Evolutionary conservation across 257 asterid genomes (phyloP).

Genomic region (Jaltomata sinuosa): DNA sequence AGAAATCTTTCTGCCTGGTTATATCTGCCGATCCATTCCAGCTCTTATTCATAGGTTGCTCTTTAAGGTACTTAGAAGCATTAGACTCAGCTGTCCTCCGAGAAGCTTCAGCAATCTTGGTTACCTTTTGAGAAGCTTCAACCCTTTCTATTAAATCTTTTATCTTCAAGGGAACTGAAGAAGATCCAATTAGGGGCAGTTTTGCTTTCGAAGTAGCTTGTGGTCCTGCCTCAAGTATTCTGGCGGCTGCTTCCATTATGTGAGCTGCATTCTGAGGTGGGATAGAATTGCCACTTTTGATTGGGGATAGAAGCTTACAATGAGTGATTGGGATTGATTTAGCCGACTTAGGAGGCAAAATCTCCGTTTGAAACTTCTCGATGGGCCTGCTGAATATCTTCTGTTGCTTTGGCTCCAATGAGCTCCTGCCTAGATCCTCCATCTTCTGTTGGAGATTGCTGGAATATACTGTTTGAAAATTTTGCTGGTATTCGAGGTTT

Average conservation of each 20-base stretch:
- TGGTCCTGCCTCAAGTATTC: constrained; percentile 54
- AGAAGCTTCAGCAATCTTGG: constrained; percentile 36
- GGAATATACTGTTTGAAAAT: constrained; percentile 26
- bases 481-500: constrained; percentile 21
- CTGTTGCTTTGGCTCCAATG: constrained; percentile 22
- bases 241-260: constrained; percentile 89
- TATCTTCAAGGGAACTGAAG: constrained; percentile 55
- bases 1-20: constrained; percentile 19
- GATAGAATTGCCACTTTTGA: constrained; percentile 42
- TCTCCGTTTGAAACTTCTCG: constrained; percentile 72
- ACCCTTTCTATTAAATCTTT: constrained; percentile 67
- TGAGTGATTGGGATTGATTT: constrained; percentile 76
- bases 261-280: constrained; percentile 65
- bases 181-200: constrained; percentile 40
- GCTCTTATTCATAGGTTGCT: constrained; percentile 36
- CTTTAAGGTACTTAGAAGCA: constrained; percentile 32
- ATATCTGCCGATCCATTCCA: constrained; percentile 35
- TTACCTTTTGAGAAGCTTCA: constrained; percentile 40
- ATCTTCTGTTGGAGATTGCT: constrained; percentile 13
- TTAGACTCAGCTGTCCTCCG: constrained; percentile 33
- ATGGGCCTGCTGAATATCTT: constrained; percentile 39
- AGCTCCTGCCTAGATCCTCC: constrained; percentile 17
- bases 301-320: constrained; percentile 85
- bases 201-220: constrained; percentile 32
- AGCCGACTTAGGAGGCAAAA: constrained; percentile 84